phyloP scores from a whole-genome alignment of 495 filamentous ascomycete genomes.

The Aspergillus sclerotiicarbonarius region DNA sequence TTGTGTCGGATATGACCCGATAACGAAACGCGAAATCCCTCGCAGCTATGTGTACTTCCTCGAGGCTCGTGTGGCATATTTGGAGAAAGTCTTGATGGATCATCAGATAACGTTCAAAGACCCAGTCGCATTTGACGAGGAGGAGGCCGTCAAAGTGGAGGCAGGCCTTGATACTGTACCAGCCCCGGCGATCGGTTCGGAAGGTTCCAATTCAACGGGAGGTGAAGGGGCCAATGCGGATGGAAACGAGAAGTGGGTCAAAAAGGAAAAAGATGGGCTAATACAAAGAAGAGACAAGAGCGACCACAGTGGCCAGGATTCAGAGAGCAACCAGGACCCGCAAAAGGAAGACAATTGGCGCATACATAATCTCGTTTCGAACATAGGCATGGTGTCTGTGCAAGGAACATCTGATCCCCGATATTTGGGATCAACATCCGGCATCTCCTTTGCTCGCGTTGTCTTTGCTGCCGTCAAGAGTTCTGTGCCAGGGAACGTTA shows the following conservation, averaged over 20 bases:
- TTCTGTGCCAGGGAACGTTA: constrained; percentile 57
- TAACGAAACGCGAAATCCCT: constrained; percentile 91
- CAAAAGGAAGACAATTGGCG: constrained; percentile 59
- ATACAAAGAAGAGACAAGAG: constrained; percentile 37
- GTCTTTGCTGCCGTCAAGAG: constrained; percentile 94
- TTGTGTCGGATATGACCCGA: constrained; percentile 94
- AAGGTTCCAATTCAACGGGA: constrained; percentile 7
- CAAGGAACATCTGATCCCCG: constrained; percentile 74
- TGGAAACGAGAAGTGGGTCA: constrained; percentile 23
- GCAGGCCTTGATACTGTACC: constrained; percentile 30
- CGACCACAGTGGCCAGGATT: constrained; percentile 18
- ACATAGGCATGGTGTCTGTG: constrained; percentile 73
- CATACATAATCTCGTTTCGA: constrained; percentile 70
- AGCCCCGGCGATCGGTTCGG: constrained; percentile 14
- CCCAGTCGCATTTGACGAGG: constrained; percentile 74
- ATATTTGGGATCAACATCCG: constrained; percentile 81
- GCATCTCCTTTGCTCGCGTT: constrained; percentile 91
- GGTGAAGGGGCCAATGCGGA: constrained; percentile 19
- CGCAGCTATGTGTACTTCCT: constrained; percentile 94
- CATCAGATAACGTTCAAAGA: constrained; percentile 71
- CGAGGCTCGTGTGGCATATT: constrained; percentile 77
- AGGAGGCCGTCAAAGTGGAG: constrained; percentile 39
- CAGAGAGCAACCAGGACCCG: constrained; percentile 26
- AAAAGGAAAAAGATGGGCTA: constrained; percentile 26
- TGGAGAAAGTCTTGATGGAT: constrained; percentile 72